Evolutionary conservation across 2,329 filamentous ascomycete genomes (phyloP), one percentile per base, ranked within the genome.

Genomic region (Metarhizium humberi): DNA sequence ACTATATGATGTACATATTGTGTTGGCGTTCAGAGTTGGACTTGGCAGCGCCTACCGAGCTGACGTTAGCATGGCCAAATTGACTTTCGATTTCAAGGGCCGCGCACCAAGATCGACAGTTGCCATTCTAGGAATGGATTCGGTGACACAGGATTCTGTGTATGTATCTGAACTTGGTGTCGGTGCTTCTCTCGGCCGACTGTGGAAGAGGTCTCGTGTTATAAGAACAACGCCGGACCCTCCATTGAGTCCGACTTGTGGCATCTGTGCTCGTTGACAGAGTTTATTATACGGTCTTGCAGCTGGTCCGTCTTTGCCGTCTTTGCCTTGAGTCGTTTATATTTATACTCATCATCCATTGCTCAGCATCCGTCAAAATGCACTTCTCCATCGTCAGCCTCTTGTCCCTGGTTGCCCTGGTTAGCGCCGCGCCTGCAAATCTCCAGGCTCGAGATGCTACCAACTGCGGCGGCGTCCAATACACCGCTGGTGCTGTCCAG

Each of bases 381-480:
- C 58, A 64, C 40, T 56, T 65, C 55, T 52, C 67, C 50, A 32
- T 66, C 58, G 55, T 57, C 57, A 57, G 64, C 53, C 56, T 69
- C 54, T 57, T 63, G 56, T 59, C 66, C 34, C 62, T 69, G 55
- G 57, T 63, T 34, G 61, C 64, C 56, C 57, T 66, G 25, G 65
- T 55, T 56, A 59, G 62, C 18, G 66, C 67, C 46, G 58, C 62
- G 40, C 66, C 67, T 16, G 56, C 64, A 8, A 61, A 63, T 42
- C 52, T 55, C 13, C 52, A 59, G 43, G 59, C 57, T 6, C 64
- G 63, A 18, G 63, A 60, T 18, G 59, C 60, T 29, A 64, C 66
- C 5, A 66, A 53, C 14, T 71, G 69, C 53, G 69, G 69, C n/a
- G 63, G 38, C 50, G 61, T 57, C 43, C 60, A 55, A 7, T 71